phyloP scores from a whole-genome alignment of 495 filamentous ascomycete genomes.

The Penicillium macrosclerotiorum region DNA sequence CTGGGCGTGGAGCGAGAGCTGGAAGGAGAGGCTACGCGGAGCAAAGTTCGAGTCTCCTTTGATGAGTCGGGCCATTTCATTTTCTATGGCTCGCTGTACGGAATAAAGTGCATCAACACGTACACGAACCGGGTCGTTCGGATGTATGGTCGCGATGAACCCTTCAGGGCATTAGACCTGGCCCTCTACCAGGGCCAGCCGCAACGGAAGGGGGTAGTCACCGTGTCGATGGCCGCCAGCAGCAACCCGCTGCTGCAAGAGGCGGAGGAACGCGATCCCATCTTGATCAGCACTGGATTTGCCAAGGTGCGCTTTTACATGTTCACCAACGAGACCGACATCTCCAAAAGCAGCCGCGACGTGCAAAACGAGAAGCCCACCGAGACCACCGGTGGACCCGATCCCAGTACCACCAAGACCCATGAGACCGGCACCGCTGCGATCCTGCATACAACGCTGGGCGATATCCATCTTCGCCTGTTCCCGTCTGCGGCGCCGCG shows the following conservation, averaged over 20 bases:
- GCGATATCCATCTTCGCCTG: conserved; percentile 91
- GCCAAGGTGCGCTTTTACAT: conserved; percentile 96
- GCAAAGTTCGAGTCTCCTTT: conserved; percentile 82
- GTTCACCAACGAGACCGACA: conserved; percentile 86
- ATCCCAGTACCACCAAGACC: conserved; percentile 53
- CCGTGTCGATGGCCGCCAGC: conserved; percentile 96
- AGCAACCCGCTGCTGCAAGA: conserved; percentile 91
- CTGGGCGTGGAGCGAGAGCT: conserved; percentile 86
- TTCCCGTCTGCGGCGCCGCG: conserved; percentile 92
- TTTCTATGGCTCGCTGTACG: conserved; percentile 86
- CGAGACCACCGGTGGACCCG: conserved; percentile 29
- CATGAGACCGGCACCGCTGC: conserved; percentile 73
- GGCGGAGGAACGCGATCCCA: conserved; percentile 86
- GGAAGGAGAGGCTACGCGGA: conserved; percentile 62
- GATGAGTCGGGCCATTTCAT: conserved; percentile 97
- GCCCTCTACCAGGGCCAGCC: conserved; percentile 95
- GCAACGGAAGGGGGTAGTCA: conserved; percentile 84
- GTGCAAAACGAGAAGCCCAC: conserved; percentile 92
- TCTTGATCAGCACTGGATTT: conserved; percentile 78
- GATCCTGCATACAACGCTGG: conserved; percentile 87
- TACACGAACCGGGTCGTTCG: conserved; percentile 88
- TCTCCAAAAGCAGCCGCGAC: conserved; percentile 83
- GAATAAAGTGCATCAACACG: conserved; percentile 91
- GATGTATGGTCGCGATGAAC: conserved; percentile 84
- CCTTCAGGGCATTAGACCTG: conserved; percentile 76